Evolutionary conservation across 1,284 basidiomycete species (phyloP).

Genomic region (Amylostereum chailletii): DNA sequence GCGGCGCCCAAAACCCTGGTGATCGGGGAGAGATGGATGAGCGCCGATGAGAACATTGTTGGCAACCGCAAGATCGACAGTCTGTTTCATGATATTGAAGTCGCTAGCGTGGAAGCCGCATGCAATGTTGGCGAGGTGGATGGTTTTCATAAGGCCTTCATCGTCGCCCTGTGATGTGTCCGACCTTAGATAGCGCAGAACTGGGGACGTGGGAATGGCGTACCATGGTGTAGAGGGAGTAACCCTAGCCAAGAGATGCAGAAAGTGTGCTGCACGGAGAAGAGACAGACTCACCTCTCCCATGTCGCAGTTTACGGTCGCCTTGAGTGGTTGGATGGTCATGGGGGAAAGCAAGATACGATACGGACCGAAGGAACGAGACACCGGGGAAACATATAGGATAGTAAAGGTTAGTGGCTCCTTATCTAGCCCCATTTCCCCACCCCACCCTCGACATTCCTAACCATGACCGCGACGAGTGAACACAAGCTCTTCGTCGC

Average conservation of each 20-base stretch:
- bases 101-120: constrained; percentile 62
- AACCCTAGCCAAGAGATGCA: constrained; percentile 30
- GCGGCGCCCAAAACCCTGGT: constrained; percentile 54
- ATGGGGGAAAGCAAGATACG: no score
- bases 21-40: constrained; percentile 54
- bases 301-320: constrained; percentile 56
- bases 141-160: constrained; percentile 50
- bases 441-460: no score
- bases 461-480: no score
- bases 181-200: neutral
- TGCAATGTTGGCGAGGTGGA: constrained; percentile 55
- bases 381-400: no score
- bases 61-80: constrained; percentile 42
- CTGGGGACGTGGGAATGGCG: constrained; percentile 5
- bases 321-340: constrained; percentile 11
- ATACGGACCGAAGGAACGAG: no score
- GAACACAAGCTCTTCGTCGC: constrained; percentile 33
- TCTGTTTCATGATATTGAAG: constrained; percentile 54
- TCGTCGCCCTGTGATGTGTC: constrained; percentile 40
- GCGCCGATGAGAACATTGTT: constrained; percentile 47
- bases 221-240: constrained; percentile 41
- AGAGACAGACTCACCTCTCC: constrained; percentile 36
- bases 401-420: no score
- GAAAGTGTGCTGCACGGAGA: neutral
- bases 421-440: no score